Conservation (phyloP, 1,284 basidiomycete species). For the Gomphus bonarii region DNA sequence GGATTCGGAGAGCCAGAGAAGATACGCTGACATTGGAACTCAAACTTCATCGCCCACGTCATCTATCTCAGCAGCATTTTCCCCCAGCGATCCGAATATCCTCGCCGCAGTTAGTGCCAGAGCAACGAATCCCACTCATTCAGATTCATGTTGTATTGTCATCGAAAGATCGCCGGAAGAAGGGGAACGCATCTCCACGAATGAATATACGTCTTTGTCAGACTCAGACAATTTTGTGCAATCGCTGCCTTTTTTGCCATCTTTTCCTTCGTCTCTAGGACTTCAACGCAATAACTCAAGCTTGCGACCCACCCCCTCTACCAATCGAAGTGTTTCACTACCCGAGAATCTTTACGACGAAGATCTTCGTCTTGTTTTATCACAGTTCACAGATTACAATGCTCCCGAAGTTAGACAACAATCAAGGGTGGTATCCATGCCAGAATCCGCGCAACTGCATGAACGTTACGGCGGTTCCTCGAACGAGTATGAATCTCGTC, state of each 20-base stretch:
- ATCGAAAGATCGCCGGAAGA: neutral
- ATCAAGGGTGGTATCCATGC: constrained; percentile 3
- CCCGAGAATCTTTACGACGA: neutral
- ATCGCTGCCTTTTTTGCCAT: neutral
- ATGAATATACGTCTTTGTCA: neutral
- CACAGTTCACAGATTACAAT: neutral
- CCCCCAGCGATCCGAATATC: neutral
- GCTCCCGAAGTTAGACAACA: neutral
- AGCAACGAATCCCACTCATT: neutral
- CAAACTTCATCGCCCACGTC: neutral
- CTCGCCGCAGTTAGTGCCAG: neutral
- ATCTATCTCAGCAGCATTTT: neutral
- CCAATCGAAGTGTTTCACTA: neutral
- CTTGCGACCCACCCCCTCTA: neutral
- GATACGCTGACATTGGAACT: neutral
- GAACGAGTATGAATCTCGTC: neutral
- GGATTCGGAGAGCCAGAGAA: neutral
- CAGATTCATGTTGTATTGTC: neutral
- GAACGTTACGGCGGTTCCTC: neutral
- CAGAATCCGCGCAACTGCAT: neutral
- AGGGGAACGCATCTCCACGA: neutral
- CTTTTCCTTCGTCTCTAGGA: neutral
- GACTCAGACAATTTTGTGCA: neutral
- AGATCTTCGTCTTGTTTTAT: neutral
- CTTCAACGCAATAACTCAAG: neutral